phyloP scores from a whole-genome alignment of 805 yeast genomes.

The Isabelozyma heimii region DNA sequence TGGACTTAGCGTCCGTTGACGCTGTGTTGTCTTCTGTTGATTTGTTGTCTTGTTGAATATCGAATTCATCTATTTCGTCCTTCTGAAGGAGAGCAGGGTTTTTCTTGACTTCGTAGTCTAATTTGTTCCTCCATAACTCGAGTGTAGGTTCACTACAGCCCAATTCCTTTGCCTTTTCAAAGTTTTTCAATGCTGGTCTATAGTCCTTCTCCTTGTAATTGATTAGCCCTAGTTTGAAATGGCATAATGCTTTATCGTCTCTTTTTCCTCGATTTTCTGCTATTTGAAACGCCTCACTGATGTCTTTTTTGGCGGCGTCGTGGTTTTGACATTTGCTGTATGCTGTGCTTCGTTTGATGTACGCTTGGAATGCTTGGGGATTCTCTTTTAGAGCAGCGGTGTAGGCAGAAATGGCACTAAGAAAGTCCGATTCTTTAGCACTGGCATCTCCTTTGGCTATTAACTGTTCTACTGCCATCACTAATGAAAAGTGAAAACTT shows the following conservation, averaged over 20 bases:
- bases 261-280: constrained; percentile 49
- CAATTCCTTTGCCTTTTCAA: constrained; percentile 40
- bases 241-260: constrained; percentile 44
- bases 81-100: constrained; percentile 11
- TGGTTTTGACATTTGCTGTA: constrained; percentile 46
- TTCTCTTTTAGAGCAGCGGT: constrained; percentile 39
- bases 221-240: constrained; percentile 47
- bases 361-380: constrained; percentile 46
- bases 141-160: constrained; percentile 47
- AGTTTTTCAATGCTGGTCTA: constrained; percentile 37
- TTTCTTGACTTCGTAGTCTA: constrained; percentile 26
- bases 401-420: constrained; percentile 42
- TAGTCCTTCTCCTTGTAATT: constrained; percentile 44
- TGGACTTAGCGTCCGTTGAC: constrained; percentile 1
- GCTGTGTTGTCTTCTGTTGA: neutral
- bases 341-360: constrained; percentile 48
- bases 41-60: neutral
- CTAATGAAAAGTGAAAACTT: too few species aligned
- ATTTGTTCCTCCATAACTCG: constrained; percentile 46
- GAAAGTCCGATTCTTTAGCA: constrained; percentile 32
- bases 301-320: constrained; percentile 47
- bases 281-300: constrained; percentile 41
- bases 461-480: constrained; percentile 33
- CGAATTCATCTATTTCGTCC: constrained; percentile 6
- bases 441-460: constrained; percentile 36